These are phyloP conservation scores for Leptoxyphium fumago DNA, from an alignment of 2,329 filamentous ascomycete species.

Conservation along the genomic window DNA sequence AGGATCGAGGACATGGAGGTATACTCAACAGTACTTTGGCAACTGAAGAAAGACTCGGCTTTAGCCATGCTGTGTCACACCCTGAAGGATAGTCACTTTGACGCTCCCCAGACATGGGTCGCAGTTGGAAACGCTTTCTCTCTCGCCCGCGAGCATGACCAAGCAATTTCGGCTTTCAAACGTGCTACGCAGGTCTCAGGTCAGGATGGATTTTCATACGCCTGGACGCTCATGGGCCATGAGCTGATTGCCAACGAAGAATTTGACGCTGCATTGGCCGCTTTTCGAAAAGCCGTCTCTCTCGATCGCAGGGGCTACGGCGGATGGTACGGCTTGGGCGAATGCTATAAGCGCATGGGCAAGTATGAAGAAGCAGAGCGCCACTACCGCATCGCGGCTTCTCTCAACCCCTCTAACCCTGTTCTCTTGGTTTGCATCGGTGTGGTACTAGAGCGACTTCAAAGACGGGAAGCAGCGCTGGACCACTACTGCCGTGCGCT, in stretches of 20 bases:
- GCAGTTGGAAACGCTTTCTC: slow-evolving; percentile 92
- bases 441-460: slow-evolving; percentile 70
- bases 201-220: slow-evolving; percentile 71
- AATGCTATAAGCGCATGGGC: slow-evolving; percentile 41
- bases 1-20: slow-evolving; percentile 92
- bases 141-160: slow-evolving; percentile 79
- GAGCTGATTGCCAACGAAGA: slow-evolving; percentile 94
- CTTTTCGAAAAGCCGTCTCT: slow-evolving; percentile 73
- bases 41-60: slow-evolving; percentile 81
- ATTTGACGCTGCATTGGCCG: slow-evolving; percentile 81
- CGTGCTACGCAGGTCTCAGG: slow-evolving; percentile 73
- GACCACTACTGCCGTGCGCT: slow-evolving; percentile 71
- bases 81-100: slow-evolving; percentile 70
- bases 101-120: slow-evolving; percentile 92
- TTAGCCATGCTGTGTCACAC: slow-evolving; percentile 86
- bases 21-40: slow-evolving; percentile 98
- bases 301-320: slow-evolving; percentile 89
- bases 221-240: slow-evolving; percentile 88
- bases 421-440: slow-evolving; percentile 89
- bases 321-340: slow-evolving; percentile 86
- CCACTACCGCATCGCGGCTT: slow-evolving; percentile 76
- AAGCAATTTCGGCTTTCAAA: slow-evolving; percentile 87
- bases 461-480: slow-evolving; percentile 64
- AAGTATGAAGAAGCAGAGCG: slow-evolving; percentile 64
- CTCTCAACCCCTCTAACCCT: slow-evolving; percentile 86